A percentile compares a stretch with the other conserved stretches of the same genome.
These are phyloP conservation scores for Ascochyta rabiei DNA, from an alignment of 2,329 filamentous ascomycete species.

Conservation along the genomic window DNA sequence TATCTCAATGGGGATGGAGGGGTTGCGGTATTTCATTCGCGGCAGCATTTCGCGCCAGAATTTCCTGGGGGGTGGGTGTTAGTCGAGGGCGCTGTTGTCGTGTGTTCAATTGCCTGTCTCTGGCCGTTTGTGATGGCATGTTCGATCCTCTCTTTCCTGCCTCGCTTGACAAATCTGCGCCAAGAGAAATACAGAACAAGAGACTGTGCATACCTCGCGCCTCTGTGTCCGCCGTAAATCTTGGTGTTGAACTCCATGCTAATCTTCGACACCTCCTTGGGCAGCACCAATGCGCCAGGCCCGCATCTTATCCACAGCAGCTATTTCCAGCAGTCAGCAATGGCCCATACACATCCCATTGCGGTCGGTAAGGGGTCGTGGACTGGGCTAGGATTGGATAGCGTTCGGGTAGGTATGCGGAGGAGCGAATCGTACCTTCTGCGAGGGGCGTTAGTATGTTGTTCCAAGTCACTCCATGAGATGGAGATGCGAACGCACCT, in stretches of 20 bases:
- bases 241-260: conserved; percentile 72
- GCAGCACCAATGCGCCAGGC: conserved; percentile 81
- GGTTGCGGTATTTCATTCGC: conserved; percentile 93
- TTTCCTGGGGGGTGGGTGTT: conserved; percentile 62
- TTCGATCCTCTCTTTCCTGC: neutral
- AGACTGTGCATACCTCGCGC: conserved; percentile 64
- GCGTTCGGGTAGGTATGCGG: conserved; percentile 25
- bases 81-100: neutral
- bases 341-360: neutral
- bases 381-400: neutral
- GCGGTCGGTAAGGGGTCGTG: conserved; percentile 9
- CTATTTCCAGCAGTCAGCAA: conserved; percentile 51
- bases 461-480: neutral
- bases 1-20: conserved; percentile 80
- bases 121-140: neutral
- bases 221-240: conserved; percentile 71
- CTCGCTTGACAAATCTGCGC: neutral
- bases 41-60: conserved; percentile 88
- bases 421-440: conserved; percentile 41
- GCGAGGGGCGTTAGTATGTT: conserved; percentile 27
- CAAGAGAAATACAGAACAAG: neutral
- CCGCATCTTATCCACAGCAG: conserved; percentile 78
- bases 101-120: neutral
- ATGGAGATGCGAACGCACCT: conserved; percentile 59
- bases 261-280: conserved; percentile 75